A percentile compares a stretch with the other conserved stretches of the same genome.
These are phyloP conservation scores for Wickerhamomyces sp. DNA, from an alignment of 1,139 yeast species.

Conservation along the genomic window DNA sequence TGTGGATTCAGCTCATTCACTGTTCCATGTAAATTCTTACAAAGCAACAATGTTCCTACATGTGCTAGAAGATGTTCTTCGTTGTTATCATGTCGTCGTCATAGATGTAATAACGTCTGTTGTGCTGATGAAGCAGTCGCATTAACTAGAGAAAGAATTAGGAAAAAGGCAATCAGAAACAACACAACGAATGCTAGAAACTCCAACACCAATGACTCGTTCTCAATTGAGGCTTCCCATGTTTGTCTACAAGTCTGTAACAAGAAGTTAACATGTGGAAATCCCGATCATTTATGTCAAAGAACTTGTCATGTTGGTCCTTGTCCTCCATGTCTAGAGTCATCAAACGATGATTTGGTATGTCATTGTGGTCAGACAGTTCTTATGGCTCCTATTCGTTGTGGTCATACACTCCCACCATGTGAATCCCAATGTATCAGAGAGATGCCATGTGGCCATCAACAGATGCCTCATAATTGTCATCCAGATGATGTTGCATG, in stretches of 20 bases:
- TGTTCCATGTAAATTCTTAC: slow-evolving; percentile 60
- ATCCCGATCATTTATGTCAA: slow-evolving; percentile 54
- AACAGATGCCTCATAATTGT: slow-evolving; percentile 67
- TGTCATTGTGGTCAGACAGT: slow-evolving; percentile 86
- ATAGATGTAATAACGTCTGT: slow-evolving; percentile 65
- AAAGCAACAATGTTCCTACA: slow-evolving; percentile 46
- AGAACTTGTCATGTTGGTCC: slow-evolving; percentile 80
- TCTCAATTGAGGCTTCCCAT: slow-evolving; percentile 65
- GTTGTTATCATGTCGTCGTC: slow-evolving; percentile 74
- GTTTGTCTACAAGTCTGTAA: slow-evolving; percentile 72
- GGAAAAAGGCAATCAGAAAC: slow-evolving; percentile 42
- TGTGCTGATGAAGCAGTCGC: slow-evolving; percentile 67
- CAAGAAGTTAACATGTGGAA: slow-evolving; percentile 62
- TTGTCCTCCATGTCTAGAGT: slow-evolving; percentile 81
- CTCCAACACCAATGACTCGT: slow-evolving; percentile 42
- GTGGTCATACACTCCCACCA: slow-evolving; percentile 69
- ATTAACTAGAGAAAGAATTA: slow-evolving; percentile 51
- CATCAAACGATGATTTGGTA: slow-evolving; percentile 72
- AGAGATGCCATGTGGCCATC: slow-evolving; percentile 67
- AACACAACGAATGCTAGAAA: slow-evolving; percentile 27
- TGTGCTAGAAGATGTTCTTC: slow-evolving; percentile 79
- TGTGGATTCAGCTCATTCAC: slow-evolving; percentile 38
- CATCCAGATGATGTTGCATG: slow-evolving; percentile 62
- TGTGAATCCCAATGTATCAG: slow-evolving; percentile 70
- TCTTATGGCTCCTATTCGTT: slow-evolving; percentile 80